These are phyloP conservation scores for Alternaria sp. DNA, from an alignment of 2,329 filamentous ascomycete genomes.

Conservation along the genomic window DNA sequence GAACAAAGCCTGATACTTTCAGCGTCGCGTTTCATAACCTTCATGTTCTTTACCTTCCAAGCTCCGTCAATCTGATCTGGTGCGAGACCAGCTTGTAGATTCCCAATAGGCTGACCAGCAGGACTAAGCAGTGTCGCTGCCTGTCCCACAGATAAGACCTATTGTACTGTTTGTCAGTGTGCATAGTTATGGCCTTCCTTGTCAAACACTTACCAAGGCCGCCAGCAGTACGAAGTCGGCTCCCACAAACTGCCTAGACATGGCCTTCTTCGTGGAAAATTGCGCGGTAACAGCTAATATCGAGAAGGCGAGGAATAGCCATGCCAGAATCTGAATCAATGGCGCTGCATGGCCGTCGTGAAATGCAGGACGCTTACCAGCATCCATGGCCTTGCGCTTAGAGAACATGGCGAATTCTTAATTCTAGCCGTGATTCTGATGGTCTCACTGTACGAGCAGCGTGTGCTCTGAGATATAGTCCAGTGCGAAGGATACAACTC, in stretches of 20 bases:
- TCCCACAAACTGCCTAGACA: constrained; percentile 4
- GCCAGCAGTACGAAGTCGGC: constrained; percentile 9
- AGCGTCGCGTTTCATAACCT: not conserved
- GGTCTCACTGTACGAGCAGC: not conserved
- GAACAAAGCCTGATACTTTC: constrained; percentile 5
- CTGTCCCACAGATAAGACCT: constrained; percentile 12
- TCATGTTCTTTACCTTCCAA: not conserved
- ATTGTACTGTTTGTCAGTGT: not conserved
- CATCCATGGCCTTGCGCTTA: not conserved
- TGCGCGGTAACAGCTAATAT: constrained; percentile 10
- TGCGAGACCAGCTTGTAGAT: not conserved
- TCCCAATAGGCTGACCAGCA: constrained; percentile 18
- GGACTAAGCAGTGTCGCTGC: constrained; percentile 10
- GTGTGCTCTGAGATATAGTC: not conserved
- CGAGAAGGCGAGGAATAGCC: constrained; percentile 18
- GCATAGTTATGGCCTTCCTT: not conserved
- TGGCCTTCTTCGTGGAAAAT: constrained; percentile 17
- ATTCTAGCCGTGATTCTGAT: too few species aligned
- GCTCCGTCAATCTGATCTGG: not conserved
- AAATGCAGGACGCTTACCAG: constrained; percentile 3
- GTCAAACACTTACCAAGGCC: not conserved
- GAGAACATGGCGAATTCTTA: not conserved
- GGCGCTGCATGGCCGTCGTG: constrained; percentile 13
- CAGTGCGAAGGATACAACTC: not conserved
- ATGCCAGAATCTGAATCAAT: constrained; percentile 17